phyloP scores from a whole-genome alignment of 2,329 filamentous ascomycete species.

The Mycocentrospora acerina region DNA sequence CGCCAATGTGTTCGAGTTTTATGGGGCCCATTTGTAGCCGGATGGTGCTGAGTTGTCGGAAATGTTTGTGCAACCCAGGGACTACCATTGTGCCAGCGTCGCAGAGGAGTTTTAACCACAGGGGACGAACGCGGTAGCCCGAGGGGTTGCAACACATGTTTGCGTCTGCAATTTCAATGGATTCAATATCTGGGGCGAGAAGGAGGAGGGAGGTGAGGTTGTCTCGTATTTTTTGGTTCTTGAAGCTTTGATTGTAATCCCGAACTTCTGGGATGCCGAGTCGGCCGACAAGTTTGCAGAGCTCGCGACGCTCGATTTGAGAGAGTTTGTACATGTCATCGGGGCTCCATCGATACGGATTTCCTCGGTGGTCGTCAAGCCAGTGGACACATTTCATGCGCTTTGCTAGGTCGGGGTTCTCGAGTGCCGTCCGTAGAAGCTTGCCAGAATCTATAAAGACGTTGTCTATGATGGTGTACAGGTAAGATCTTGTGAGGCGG shows the following conservation, averaged over 20 bases:
- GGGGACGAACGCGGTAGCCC: background rate
- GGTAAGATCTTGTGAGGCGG: slow-evolving; percentile 2
- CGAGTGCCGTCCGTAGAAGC: background rate
- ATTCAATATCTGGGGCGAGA: slow-evolving; percentile 3
- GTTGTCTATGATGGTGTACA: slow-evolving; percentile 1
- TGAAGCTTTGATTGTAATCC: background rate
- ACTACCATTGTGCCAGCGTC: slow-evolving; percentile 1
- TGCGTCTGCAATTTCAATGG: slow-evolving; percentile 3
- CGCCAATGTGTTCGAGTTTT: background rate
- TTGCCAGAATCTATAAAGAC: background rate
- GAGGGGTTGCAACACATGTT: slow-evolving; percentile 1
- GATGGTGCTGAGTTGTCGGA: slow-evolving; percentile 6
- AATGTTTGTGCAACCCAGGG: slow-evolving; percentile 2
- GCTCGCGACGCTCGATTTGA: slow-evolving; percentile 1
- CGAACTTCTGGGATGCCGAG: slow-evolving; percentile 3
- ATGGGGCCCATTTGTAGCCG: background rate
- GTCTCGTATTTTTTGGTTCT: background rate
- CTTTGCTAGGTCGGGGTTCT: background rate
- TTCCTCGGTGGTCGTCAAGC: background rate
- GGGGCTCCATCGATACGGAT: background rate
- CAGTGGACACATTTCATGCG: background rate
- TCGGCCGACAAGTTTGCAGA: slow-evolving; percentile 3
- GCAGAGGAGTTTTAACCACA: slow-evolving; percentile 3
- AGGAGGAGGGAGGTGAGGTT: slow-evolving; percentile 4
- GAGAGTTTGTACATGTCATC: background rate